Conservation (phyloP, 345 rosid species). For the Excoecaria agallocha region DNA sequence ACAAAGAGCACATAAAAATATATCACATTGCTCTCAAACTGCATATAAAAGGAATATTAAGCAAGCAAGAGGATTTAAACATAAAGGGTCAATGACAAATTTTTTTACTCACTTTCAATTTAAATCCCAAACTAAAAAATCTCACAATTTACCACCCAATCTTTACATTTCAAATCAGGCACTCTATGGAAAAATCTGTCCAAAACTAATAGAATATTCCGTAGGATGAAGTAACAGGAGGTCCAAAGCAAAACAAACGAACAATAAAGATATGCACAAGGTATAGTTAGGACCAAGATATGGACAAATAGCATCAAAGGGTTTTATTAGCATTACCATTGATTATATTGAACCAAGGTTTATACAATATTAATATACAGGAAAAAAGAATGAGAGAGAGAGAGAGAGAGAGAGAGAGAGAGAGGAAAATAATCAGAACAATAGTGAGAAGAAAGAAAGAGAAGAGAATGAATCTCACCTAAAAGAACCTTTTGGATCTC, state of each 20-base stretch:
- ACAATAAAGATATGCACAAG: not conserved
- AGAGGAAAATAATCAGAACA: not conserved
- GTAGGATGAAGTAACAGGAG: not conserved
- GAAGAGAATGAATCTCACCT: constrained; percentile 39
- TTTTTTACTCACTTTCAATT: too few species aligned
- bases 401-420: not conserved
- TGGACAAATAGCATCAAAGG: not conserved
- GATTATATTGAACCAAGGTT: not conserved
- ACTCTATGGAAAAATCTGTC: too few species aligned
- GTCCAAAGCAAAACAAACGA: not conserved
- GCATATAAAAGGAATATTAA: not conserved
- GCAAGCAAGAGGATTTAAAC: not conserved
- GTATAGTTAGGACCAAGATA: not conserved
- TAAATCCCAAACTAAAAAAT: too few species aligned
- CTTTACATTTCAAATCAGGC: too few species aligned
- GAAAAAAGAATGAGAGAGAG: not conserved
- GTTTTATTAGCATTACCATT: not conserved
- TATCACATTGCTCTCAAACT: not conserved
- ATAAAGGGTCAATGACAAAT: too few species aligned
- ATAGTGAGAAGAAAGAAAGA: not conserved
- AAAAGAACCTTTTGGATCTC: constrained; percentile 97
- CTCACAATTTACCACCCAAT: too few species aligned
- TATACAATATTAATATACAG: not conserved
- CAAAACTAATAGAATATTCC: too few species aligned
- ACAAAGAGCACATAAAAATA: not conserved